These are phyloP conservation scores for Komagataella pseudopastoris DNA, from an alignment of 805 yeast species.

Conservation along the genomic window DNA sequence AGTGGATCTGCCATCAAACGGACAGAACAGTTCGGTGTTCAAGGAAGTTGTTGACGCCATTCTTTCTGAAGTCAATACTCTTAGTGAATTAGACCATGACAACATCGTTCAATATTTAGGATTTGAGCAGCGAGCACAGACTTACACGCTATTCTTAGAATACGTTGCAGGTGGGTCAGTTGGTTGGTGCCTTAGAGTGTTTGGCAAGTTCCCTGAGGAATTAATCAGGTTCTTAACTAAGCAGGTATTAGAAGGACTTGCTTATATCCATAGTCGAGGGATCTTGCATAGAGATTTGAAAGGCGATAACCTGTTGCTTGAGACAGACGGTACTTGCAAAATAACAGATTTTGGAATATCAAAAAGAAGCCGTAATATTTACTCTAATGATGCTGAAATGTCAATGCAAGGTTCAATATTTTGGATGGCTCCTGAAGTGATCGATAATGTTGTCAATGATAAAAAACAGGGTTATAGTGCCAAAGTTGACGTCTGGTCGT, in stretches of 20 bases:
- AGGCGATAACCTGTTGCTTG: conserved; percentile 83
- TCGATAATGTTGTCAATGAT: conserved; percentile 59
- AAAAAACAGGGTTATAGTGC: conserved; percentile 90
- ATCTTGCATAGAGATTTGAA: conserved; percentile 89
- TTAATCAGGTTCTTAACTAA: conserved; percentile 58
- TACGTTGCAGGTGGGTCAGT: conserved; percentile 98
- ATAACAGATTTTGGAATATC: conserved; percentile 96
- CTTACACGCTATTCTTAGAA: conserved; percentile 80
- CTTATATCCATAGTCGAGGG: conserved; percentile 80
- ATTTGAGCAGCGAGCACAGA: conserved; percentile 62
- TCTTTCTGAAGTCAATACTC: conserved; percentile 80
- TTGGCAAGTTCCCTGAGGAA: conserved; percentile 76
- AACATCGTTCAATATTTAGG: conserved; percentile 96
- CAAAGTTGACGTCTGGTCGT: conserved; percentile 94
- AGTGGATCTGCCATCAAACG: conserved; percentile 48
- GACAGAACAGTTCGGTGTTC: conserved; percentile 27
- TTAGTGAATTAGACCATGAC: conserved; percentile 86
- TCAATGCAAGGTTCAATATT: conserved; percentile 91
- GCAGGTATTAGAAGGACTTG: conserved; percentile 73
- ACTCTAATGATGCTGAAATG: conserved; percentile 87
- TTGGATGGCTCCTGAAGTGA: conserved; percentile 99
- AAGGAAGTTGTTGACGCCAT: conserved; percentile 68
- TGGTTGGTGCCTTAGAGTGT: conserved; percentile 67
- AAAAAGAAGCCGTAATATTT: conserved; percentile 71
- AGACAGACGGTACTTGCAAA: conserved; percentile 86